Evolutionary conservation across 805 yeast genomes (phyloP).

Genomic region (Metahyphopichia silvanorum): DNA sequence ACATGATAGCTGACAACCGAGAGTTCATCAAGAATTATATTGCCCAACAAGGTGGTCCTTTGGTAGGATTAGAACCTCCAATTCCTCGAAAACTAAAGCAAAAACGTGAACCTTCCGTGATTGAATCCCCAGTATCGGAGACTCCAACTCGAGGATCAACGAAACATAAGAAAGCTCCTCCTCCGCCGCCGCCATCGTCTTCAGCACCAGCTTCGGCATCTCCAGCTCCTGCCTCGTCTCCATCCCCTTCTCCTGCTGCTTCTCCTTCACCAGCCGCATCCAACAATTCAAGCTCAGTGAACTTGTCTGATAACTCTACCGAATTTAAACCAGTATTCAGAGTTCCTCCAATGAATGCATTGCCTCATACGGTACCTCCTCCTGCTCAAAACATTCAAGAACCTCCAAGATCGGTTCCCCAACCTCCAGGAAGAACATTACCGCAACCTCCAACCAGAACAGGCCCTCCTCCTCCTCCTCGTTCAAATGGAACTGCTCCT

Average conservation of each 20-base stretch:
- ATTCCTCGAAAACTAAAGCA: slow-evolving; percentile 58
- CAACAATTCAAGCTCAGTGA: slow-evolving; percentile 7
- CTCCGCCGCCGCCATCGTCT: slow-evolving; percentile 37
- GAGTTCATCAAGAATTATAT: slow-evolving; percentile 80
- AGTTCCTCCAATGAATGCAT: slow-evolving; percentile 32
- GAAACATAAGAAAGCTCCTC: slow-evolving; percentile 32
- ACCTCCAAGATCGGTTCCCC: neutral
- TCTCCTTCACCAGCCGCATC: slow-evolving; percentile 9
- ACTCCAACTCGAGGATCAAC: slow-evolving; percentile 10
- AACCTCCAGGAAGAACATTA: slow-evolving; percentile 1
- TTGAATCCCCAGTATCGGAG: slow-evolving; percentile 18
- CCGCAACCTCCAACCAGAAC: slow-evolving; percentile 4
- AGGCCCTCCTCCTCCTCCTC: slow-evolving; percentile 22
- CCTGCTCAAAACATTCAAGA: slow-evolving; percentile 13
- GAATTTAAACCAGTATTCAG: slow-evolving; percentile 24
- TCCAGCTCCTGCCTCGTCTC: slow-evolving; percentile 7
- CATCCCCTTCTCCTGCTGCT: slow-evolving; percentile 4
- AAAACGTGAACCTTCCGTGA: slow-evolving; percentile 10
- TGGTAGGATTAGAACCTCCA: slow-evolving; percentile 84
- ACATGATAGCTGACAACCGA: slow-evolving; percentile 83
- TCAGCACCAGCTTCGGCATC: slow-evolving; percentile 6
- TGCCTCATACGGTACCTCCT: slow-evolving; percentile 18
- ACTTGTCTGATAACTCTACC: no score
- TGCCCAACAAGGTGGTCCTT: slow-evolving; percentile 68
- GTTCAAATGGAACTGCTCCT: slow-evolving; percentile 13